Evolutionary conservation across 1,284 basidiomycete genomes (phyloP).

Genomic region (Apiotrichum montevideense): DNA sequence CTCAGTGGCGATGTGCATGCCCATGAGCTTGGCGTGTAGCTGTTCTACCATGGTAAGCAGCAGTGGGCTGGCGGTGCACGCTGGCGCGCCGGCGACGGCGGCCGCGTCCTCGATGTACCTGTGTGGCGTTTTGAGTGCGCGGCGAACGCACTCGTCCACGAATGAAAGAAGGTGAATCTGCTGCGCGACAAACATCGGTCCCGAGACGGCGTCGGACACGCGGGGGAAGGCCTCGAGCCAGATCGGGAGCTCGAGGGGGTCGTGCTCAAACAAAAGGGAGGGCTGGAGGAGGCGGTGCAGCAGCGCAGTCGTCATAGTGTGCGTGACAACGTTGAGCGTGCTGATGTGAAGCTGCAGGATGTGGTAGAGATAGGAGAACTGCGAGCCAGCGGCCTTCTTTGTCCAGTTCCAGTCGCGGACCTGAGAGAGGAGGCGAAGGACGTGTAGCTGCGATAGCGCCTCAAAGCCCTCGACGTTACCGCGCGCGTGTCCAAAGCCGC

Average conservation of each 20-base stretch:
- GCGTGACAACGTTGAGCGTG: slow-evolving; percentile 54
- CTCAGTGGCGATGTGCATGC: slow-evolving; percentile 56
- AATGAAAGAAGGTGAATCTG: slow-evolving; percentile 60
- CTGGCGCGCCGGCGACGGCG: slow-evolving; percentile 20
- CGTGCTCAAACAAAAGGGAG: slow-evolving; percentile 76
- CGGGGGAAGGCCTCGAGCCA: slow-evolving; percentile 61
- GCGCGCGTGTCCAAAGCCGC: slow-evolving; percentile 47
- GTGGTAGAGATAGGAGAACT: slow-evolving; percentile 55
- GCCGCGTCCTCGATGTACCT: slow-evolving; percentile 72
- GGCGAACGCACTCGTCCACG: slow-evolving; percentile 77
- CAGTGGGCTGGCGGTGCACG: slow-evolving; percentile 58
- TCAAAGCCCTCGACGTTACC: slow-evolving; percentile 53
- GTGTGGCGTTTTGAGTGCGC: slow-evolving; percentile 79
- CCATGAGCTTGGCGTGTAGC: slow-evolving; percentile 57
- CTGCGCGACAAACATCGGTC: slow-evolving; percentile 55
- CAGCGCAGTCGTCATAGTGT: slow-evolving; percentile 55
- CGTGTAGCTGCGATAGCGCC: slow-evolving; percentile 66
- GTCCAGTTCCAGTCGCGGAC: slow-evolving; percentile 73
- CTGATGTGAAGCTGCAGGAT: slow-evolving; percentile 61
- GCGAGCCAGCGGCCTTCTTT: slow-evolving; percentile 55
- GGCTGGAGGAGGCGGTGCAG: slow-evolving; percentile 59
- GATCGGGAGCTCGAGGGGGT: slow-evolving; percentile 61
- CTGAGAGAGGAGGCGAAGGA: slow-evolving; percentile 63
- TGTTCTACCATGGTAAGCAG: slow-evolving; percentile 73
- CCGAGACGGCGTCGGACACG: slow-evolving; percentile 51